These are phyloP conservation scores for Cladorrhinum sp. DNA, from an alignment of 2,329 filamentous ascomycete species.

Conservation along the genomic window DNA sequence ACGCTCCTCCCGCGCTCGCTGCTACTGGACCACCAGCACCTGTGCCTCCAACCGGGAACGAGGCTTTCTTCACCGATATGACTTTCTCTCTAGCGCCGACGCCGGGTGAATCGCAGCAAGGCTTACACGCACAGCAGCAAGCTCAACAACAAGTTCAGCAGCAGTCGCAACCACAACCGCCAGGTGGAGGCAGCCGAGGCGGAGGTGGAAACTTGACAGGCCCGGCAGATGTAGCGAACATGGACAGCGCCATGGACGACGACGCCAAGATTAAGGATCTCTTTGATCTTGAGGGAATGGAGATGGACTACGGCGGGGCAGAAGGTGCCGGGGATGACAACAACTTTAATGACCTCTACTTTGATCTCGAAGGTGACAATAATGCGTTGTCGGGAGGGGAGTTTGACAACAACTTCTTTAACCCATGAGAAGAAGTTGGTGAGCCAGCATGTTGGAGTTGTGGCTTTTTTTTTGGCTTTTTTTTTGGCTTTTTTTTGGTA, in stretches of 20 bases:
- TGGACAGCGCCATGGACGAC: slow-evolving; percentile 21
- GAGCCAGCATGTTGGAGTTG: too few species aligned
- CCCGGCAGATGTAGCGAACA: slow-evolving; percentile 13
- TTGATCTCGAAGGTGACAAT: slow-evolving; percentile 42
- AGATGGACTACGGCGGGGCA: slow-evolving; percentile 39
- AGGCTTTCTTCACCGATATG: slow-evolving; percentile 55
- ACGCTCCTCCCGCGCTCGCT: background rate
- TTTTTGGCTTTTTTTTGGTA: background rate
- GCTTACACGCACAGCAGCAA: slow-evolving; percentile 24
- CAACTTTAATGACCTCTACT: slow-evolving; percentile 52
- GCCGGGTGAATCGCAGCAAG: slow-evolving; percentile 31
- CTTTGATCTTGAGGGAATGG: slow-evolving; percentile 42
- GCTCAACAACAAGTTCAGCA: too few species aligned
- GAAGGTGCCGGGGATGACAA: slow-evolving; percentile 34
- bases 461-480: background rate
- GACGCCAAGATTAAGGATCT: slow-evolving; percentile 44
- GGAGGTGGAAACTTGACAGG: slow-evolving; percentile 4
- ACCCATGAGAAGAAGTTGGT: slow-evolving; percentile 25
- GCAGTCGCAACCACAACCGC: slow-evolving; percentile 17
- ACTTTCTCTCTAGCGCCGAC: slow-evolving; percentile 51
- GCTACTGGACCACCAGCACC: slow-evolving; percentile 21
- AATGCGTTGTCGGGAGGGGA: slow-evolving; percentile 36
- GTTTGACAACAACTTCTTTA: slow-evolving; percentile 49
- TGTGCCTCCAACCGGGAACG: slow-evolving; percentile 32
- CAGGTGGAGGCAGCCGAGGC: slow-evolving; percentile 1